Evolutionary conservation across 169 alveolate species (phyloP), one percentile per base, ranked within the genome.

Genomic region (Cystoisospora suis): DNA sequence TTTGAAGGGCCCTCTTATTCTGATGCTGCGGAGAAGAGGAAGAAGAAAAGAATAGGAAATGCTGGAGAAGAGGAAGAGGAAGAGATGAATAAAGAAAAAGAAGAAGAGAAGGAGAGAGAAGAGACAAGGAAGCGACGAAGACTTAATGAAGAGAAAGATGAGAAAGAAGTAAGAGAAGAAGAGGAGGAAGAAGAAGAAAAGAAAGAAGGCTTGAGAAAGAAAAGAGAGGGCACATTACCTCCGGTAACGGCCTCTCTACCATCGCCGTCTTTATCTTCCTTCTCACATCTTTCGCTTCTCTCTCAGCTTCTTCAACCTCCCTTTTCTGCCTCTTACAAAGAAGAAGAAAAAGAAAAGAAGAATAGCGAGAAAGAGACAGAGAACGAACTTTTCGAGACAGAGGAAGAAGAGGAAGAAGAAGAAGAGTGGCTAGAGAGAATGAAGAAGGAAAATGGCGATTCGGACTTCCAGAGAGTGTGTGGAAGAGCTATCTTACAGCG

Each of bases 401-500:
- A 36, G 40, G 77, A n/a, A 7, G 44, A 36, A 7, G 36, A 44
- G 4, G 77, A 12, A 20, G 3, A 20, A 9, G 77, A 36, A 27
- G 40, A 65, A 44, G 34, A n/a, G 5, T 36, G 34, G 40, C 40
- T 29, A 12, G n/a, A 27, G 77, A 65, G 61, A 9, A 9, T 9
- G n/a, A 49, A 20, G 77, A 44, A 6, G 44, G 45, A 27, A 7
- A 58, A 44, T 17, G 23, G 45, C n/a, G 3, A 36, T n/a, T 36
- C 9, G 36, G 45, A 32, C 5, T 44, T 72, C 1, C 83, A 72
- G 83, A 46, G 42, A 38, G 56, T 72, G 32, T 72, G 56, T 34
- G 83, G 83, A 0, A n/a, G 83, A 34, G 83, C 83, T 17, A 40
- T 40, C 58, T 56, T 72, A 29, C 83, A 72, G 83, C 83, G 83